Percentiles rank a stretch among this genome's conserved stretches.
These are phyloP conservation scores for Phyllostachys edulis DNA, from an alignment of 176 grass and related monocot species.

Conservation along the genomic window DNA sequence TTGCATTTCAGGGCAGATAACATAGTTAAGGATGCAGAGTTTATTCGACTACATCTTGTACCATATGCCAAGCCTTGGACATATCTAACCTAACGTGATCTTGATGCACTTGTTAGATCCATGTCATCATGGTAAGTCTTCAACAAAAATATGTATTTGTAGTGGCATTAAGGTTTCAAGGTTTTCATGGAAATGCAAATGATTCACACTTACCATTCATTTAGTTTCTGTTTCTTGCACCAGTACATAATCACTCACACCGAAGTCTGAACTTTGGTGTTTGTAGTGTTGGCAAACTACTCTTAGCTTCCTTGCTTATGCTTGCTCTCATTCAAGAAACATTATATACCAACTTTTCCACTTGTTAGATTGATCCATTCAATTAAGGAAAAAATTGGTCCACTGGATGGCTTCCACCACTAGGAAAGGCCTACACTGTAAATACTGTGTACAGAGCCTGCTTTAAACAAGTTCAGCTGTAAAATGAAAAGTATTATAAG, in stretches of 20 bases:
- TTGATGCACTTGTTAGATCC: no score
- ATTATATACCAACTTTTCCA: neutral
- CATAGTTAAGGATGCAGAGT: no score
- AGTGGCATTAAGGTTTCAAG: neutral
- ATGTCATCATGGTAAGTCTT: neutral
- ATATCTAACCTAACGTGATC: no score
- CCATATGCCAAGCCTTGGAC: no score
- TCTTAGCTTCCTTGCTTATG: neutral
- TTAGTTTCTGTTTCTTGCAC: no score
- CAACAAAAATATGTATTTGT: neutral
- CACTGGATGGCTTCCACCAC: conserved; percentile 84
- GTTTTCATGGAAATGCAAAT: neutral
- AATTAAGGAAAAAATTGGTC: neutral
- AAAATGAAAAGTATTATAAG: conserved; percentile 95
- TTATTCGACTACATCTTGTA: no score
- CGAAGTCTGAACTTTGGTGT: neutral
- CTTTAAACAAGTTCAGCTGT: conserved; percentile 75
- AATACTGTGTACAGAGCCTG: conserved; percentile 79
- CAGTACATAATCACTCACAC: neutral
- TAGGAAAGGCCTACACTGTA: conserved; percentile 68
- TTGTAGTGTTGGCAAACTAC: neutral
- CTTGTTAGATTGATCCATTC: neutral
- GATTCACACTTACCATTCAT: no score
- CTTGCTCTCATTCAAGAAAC: neutral
- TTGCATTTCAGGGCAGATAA: no score